Percentiles rank a stretch among this genome's conserved stretches.
These are phyloP conservation scores for Yamadazyma mexicana DNA, from an alignment of 1,139 yeast genomes.

Conservation along the genomic window DNA sequence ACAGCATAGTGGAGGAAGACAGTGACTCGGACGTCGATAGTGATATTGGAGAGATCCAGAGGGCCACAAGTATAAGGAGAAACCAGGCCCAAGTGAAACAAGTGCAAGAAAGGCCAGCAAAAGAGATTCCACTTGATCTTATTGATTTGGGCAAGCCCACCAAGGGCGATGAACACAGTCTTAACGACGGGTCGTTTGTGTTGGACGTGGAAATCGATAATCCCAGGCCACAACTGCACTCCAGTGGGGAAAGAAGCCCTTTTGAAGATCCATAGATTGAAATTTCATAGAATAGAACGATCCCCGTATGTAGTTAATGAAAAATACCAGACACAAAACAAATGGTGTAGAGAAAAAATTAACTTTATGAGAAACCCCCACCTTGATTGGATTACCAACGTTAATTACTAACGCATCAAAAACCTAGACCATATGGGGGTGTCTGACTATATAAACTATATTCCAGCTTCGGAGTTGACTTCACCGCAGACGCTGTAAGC, in stretches of 20 bases:
- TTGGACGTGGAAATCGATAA: constrained; percentile 37
- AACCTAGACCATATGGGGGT: no score
- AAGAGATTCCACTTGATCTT: constrained; percentile 15
- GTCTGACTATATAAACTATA: background rate
- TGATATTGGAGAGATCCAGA: constrained; percentile 47
- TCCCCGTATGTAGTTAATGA: no score
- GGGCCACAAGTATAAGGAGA: constrained; percentile 42
- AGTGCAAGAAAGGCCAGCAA: constrained; percentile 3
- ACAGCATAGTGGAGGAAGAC: constrained; percentile 18
- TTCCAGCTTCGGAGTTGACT: constrained; percentile 1
- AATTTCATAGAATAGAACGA: no score
- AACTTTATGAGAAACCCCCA: no score
- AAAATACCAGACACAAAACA: no score
- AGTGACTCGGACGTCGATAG: constrained; percentile 48
- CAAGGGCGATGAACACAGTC: constrained; percentile 10
- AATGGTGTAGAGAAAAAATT: no score
- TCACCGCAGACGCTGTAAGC: background rate
- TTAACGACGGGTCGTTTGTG: constrained; percentile 31
- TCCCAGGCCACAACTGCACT: constrained; percentile 17
- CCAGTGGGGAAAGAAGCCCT: constrained; percentile 26
- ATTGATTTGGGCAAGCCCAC: constrained; percentile 16
- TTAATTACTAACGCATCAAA: no score
- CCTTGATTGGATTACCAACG: no score
- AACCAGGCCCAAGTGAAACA: constrained; percentile 11
- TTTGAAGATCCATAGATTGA: constrained; percentile 29